A percentile compares a stretch with the other conserved stretches of the same genome.
phyloP scores from a whole-genome alignment of 164 flowering plant species.

The Annona squamosa region DNA sequence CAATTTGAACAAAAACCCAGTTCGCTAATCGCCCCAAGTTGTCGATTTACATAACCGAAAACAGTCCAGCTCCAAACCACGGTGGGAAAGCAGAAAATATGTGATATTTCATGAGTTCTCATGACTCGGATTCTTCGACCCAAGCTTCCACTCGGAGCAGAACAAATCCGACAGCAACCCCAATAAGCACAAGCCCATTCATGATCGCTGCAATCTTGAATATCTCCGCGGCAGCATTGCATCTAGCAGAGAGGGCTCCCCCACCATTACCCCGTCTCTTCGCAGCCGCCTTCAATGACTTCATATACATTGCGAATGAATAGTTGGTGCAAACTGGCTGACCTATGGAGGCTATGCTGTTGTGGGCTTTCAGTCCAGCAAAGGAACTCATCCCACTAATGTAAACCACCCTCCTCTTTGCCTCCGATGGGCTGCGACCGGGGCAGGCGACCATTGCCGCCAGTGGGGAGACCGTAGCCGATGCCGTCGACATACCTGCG shows the following conservation, averaged over 20 bases:
- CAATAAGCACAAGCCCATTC: constrained; percentile 48
- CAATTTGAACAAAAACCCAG: background rate
- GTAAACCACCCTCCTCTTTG: constrained; percentile 30
- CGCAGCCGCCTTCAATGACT: constrained; percentile 34
- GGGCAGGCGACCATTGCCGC: constrained; percentile 8
- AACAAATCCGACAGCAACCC: constrained; percentile 66
- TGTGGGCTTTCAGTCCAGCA: constrained; percentile 63
- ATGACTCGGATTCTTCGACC: constrained; percentile 41
- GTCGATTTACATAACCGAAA: background rate
- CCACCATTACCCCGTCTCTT: constrained; percentile 35
- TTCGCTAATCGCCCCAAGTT: constrained; percentile 3
- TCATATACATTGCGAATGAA: constrained; percentile 46
- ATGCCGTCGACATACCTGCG: constrained; percentile 32
- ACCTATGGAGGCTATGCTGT: constrained; percentile 41
- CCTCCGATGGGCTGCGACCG: constrained; percentile 14
- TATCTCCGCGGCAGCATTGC: constrained; percentile 51
- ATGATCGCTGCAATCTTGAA: constrained; percentile 57
- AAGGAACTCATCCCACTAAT: constrained; percentile 56
- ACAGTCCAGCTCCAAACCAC: background rate
- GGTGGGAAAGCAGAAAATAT: background rate
- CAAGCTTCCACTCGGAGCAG: constrained; percentile 55
- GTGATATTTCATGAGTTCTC: background rate
- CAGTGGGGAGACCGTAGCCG: constrained; percentile 29
- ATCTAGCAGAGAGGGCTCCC: constrained; percentile 40
- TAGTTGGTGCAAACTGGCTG: constrained; percentile 41